Evolutionary conservation across 768 basidiomycete species (phyloP).

Genomic region (Dioszegia hungarica): DNA sequence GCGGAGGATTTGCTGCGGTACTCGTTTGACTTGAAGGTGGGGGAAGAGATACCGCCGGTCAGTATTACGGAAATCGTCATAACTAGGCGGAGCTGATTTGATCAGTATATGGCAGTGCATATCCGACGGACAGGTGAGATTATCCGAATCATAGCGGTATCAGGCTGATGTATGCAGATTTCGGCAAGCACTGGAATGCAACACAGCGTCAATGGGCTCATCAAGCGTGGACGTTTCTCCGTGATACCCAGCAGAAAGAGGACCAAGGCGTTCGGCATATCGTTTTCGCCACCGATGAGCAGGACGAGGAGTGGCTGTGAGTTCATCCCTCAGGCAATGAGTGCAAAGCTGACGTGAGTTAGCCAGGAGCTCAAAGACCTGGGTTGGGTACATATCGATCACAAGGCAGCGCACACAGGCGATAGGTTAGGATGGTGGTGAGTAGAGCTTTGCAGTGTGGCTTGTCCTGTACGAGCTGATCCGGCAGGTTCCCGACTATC

Average conservation of each 20-base stretch:
- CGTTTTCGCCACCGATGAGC: slow-evolving; percentile 12
- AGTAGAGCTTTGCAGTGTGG: neutral
- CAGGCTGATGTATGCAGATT: neutral
- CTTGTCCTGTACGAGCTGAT: neutral
- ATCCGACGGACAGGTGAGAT: slow-evolving; percentile 14
- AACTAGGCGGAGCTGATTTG: neutral
- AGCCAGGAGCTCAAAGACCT: neutral
- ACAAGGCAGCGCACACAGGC: neutral
- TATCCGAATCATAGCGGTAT: neutral
- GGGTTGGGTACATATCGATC: slow-evolving; percentile 7
- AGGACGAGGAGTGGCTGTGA: slow-evolving; percentile 12
- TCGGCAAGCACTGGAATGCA: neutral
- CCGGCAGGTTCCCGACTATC: slow-evolving; percentile 7
- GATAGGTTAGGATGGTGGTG: slow-evolving; percentile 11
- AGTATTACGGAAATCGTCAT: neutral
- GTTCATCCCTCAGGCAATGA: neutral
- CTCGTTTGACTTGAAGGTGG: slow-evolving; percentile 1
- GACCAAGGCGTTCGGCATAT: slow-evolving; percentile 1
- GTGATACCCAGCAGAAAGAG: neutral
- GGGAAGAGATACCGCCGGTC: neutral
- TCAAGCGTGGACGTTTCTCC: slow-evolving; percentile 5
- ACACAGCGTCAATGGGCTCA: neutral
- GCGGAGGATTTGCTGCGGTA: slow-evolving; percentile 6
- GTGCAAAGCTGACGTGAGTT: neutral
- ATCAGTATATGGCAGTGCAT: slow-evolving; percentile 14